Conservation (phyloP, 441 rosid species). For the Gossypium davidsonii region DNA sequence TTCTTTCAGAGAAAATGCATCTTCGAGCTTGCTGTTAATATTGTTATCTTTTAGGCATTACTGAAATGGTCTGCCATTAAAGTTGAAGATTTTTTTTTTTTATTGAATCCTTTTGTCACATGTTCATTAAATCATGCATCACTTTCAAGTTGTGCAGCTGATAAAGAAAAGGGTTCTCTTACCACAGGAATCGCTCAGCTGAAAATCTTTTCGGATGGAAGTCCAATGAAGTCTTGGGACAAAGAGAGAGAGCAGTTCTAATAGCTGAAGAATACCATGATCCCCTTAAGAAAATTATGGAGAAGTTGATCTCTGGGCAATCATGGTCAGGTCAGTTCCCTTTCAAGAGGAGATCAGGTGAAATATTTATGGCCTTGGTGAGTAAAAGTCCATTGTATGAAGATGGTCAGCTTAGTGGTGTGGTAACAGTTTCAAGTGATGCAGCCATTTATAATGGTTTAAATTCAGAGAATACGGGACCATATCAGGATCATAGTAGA, state of each 20-base stretch:
- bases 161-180: constrained; percentile 3
- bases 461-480: constrained; percentile 31
- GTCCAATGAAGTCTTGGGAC: constrained; percentile 54
- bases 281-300: constrained; percentile 36
- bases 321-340: constrained; percentile 88
- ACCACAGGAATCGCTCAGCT: constrained; percentile 69
- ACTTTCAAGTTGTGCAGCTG: constrained; percentile 9
- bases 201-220: constrained; percentile 74
- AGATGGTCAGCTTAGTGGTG: constrained; percentile 55
- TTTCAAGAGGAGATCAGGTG: constrained; percentile 58
- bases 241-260: constrained; percentile 42
- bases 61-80: not conserved
- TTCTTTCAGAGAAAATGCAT: constrained; percentile 9
- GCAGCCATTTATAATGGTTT: constrained; percentile 39
- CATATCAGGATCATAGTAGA: constrained; percentile 27
- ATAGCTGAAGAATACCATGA: constrained; percentile 45
- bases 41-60: not conserved
- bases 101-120: not conserved
- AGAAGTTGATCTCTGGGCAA: constrained; percentile 38
- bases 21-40: not conserved
- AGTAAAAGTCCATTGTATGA: constrained; percentile 61
- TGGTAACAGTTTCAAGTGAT: constrained; percentile 68
- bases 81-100: not conserved
- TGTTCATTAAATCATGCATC: not conserved
- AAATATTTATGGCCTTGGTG: constrained; percentile 55